phyloP scores from a whole-genome alignment of 2,329 filamentous ascomycete genomes.

The Talaromyces sp. region DNA sequence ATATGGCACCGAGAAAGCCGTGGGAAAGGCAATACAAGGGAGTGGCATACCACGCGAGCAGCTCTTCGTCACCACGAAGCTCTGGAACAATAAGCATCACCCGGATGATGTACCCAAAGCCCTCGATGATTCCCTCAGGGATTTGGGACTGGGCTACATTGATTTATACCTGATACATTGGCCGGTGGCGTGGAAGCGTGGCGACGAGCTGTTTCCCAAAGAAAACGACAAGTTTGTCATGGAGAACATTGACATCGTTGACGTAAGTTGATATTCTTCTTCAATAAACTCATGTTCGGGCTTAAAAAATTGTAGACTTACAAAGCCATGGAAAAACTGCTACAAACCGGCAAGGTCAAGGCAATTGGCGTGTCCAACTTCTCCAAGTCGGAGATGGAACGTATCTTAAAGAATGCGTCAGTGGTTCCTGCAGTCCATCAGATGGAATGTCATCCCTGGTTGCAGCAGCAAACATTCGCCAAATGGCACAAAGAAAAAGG shows the following conservation, averaged over 20 bases:
- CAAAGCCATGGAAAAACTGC: conserved; percentile 45
- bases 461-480: conserved; percentile 48
- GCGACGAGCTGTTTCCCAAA: conserved; percentile 44
- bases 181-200: conserved; percentile 51
- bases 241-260: conserved; percentile 46
- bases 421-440: conserved; percentile 49
- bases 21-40: conserved; percentile 61
- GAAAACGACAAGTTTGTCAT: conserved; percentile 39
- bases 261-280: conserved; percentile 27
- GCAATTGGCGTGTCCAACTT: conserved; percentile 54
- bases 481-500: conserved; percentile 47
- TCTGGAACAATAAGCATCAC: conserved; percentile 62
- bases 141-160: conserved; percentile 62
- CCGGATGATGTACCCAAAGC: conserved; percentile 60
- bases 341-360: conserved; percentile 40
- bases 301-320: conserved; percentile 36
- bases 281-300: background rate
- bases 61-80: conserved; percentile 63
- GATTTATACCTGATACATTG: conserved; percentile 69
- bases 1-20: conserved; percentile 63
- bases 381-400: conserved; percentile 45
- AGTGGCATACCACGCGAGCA: conserved; percentile 61
- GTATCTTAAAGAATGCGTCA: conserved; percentile 40
- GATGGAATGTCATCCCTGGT: conserved; percentile 51
- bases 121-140: conserved; percentile 57